Base-by-base conservation (phyloP, 1,139 yeast genomes). In the Yarrowia galli region DNA sequence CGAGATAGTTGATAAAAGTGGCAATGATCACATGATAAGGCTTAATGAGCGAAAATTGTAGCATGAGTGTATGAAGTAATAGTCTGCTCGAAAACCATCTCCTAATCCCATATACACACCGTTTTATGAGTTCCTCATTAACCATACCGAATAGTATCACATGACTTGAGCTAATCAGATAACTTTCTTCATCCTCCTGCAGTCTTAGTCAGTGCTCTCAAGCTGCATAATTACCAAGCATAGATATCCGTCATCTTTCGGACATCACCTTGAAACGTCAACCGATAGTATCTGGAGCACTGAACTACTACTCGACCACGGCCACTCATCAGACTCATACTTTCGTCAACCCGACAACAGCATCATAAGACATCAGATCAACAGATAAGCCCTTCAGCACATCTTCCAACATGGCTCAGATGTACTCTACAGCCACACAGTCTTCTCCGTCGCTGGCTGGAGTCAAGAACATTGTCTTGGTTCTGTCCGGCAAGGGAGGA, bases 401-500 rank as follows among this genome's bases (percentile, higher is more conserved):
- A 18, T 43, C 15, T 28, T 35, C 18, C 42, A 35, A 35, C 22
- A 54, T 54, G 46, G 46, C 61, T 12, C 60, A 53, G 69, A 70
- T 69, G 69, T 69, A 70, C 56, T 43, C 66, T 18, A 48, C 66
- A 18, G 66, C 66, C 25, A 48, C 56, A 1, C 25, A 61, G 36
- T 20, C 54, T 6, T 36, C 71, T 13, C 79, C 79, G 54, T 86
- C 93, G 4, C 79, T 91, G 42, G 77, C 78, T 36, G 81, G 84
- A 67, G 89, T 93, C 54, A 88, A 88, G 74, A 97, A 95, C 76
- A 89, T 93, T 65, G 79, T 92, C 2, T 82, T 95, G 60, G 89
- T 95, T 1, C 83, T 95, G 0, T 91, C 97, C 0, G 98, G 97
- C 4, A 92, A 92, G 77, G 98, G 98, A n/a, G 99, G 96, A 75